These are phyloP conservation scores for Schwanniomyces yamadae DNA, from an alignment of 805 yeast species.

Conservation along the genomic window DNA sequence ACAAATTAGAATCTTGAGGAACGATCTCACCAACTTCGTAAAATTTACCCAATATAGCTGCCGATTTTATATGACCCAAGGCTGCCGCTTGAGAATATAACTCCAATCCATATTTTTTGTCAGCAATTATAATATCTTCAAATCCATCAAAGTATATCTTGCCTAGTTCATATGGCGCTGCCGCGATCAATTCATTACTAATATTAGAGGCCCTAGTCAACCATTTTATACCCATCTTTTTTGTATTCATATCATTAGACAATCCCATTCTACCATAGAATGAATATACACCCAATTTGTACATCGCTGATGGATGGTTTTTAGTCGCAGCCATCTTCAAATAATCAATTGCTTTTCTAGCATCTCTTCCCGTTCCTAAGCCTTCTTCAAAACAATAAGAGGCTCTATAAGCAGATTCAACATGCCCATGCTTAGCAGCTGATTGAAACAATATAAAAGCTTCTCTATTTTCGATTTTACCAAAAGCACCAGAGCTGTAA, in stretches of 20 bases:
- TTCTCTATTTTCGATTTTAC: conserved; percentile 73
- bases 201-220: conserved; percentile 78
- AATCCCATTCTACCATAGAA: conserved; percentile 86
- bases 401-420: conserved; percentile 88
- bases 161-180: conserved; percentile 94
- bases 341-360: conserved; percentile 80
- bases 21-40: conserved; percentile 81
- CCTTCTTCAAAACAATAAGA: conserved; percentile 94
- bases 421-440: conserved; percentile 92
- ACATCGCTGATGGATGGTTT: conserved; percentile 97
- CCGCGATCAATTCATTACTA: conserved; percentile 80
- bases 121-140: conserved; percentile 82
- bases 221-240: conserved; percentile 92
- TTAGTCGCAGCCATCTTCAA: conserved; percentile 83
- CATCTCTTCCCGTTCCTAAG: conserved; percentile 85
- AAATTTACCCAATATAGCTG: conserved; percentile 73
- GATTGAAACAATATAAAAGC: conserved; percentile 75
- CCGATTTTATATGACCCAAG: conserved; percentile 78
- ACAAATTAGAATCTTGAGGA: conserved; percentile 75
- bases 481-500: conserved; percentile 78
- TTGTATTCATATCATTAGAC: conserved; percentile 60
- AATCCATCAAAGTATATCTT: conserved; percentile 82
- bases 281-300: conserved; percentile 82
- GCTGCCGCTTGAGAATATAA: conserved; percentile 86
- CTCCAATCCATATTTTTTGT: conserved; percentile 78